phyloP scores from a whole-genome alignment of 805 yeast species.

The Saccharomycopsis sp. region DNA sequence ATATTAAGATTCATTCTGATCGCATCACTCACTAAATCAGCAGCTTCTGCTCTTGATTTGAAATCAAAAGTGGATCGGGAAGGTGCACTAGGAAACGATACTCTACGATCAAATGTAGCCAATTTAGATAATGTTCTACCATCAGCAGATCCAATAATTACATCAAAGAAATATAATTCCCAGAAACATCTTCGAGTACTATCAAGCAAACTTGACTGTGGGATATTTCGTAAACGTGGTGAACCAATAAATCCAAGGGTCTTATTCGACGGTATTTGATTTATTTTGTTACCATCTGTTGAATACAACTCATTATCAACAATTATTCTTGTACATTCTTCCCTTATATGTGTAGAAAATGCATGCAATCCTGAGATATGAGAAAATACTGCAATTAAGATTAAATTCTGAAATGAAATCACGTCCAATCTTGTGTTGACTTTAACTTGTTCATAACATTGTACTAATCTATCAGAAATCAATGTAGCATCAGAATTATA shows the following conservation, averaged over 20 bases:
- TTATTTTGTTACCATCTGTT: constrained; percentile 31
- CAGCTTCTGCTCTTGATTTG: constrained; percentile 39
- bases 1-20: constrained; percentile 41
- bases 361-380: constrained; percentile 49
- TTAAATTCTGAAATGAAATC: constrained; percentile 36
- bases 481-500: constrained; percentile 36
- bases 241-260: neutral
- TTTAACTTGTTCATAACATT: constrained; percentile 27
- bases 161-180: constrained; percentile 47
- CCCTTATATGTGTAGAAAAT: constrained; percentile 36
- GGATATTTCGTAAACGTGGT: constrained; percentile 10
- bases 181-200: constrained; percentile 41
- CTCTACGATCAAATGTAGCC: constrained; percentile 27
- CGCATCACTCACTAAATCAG: constrained; percentile 43
- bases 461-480: constrained; percentile 32
- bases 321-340: constrained; percentile 34
- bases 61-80: constrained; percentile 36
- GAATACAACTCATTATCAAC: constrained; percentile 33
- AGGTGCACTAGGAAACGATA: constrained; percentile 36
- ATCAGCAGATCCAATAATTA: constrained; percentile 47
- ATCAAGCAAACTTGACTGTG: constrained; percentile 22
- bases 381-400: constrained; percentile 36
- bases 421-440: constrained; percentile 34
- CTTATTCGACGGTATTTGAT: constrained; percentile 2
- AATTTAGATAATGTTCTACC: constrained; percentile 38